Percentiles rank a stretch among this genome's conserved stretches.
Evolutionary conservation across 305 asterid genomes (phyloP).

Genomic region (Caryopteris hybrid): DNA sequence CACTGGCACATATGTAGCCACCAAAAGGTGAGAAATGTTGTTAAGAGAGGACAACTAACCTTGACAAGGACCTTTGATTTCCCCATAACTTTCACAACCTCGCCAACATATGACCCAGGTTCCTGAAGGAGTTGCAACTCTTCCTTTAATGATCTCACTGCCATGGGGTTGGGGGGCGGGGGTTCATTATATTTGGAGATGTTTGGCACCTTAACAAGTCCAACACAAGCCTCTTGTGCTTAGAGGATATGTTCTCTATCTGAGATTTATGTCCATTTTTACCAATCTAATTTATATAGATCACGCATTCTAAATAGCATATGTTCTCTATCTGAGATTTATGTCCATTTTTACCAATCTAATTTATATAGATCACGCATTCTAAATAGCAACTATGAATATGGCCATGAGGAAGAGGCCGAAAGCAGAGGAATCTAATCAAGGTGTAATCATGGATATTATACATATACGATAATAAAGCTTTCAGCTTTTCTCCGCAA

Average conservation of each 20-base stretch:
- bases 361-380: not conserved
- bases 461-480: too few relatives aligned
- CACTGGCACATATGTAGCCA: not conserved
- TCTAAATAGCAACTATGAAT: not conserved
- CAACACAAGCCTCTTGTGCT: not conserved
- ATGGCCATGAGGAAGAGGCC: not conserved
- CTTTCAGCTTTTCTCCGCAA: too few relatives aligned
- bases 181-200: not conserved
- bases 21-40: not conserved
- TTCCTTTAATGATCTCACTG: conserved; percentile 88
- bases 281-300: not conserved
- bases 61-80: conserved; percentile 88
- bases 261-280: not conserved
- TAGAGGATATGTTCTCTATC: not conserved
- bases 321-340: not conserved
- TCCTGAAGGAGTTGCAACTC: conserved; percentile 95
- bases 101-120: conserved; percentile 94
- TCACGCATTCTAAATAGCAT: not conserved
- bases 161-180: conserved; percentile 7
- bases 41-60: conserved; percentile 36
- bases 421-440: not conserved
- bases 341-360: not conserved
- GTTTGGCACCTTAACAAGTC: not conserved
- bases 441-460: not conserved
- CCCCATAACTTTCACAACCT: conserved; percentile 97